A percentile compares a stretch with the other conserved stretches of the same genome.
These are phyloP conservation scores for Dryas integrifolia DNA, from an alignment of 331 rosid genomes.

Conservation along the genomic window DNA sequence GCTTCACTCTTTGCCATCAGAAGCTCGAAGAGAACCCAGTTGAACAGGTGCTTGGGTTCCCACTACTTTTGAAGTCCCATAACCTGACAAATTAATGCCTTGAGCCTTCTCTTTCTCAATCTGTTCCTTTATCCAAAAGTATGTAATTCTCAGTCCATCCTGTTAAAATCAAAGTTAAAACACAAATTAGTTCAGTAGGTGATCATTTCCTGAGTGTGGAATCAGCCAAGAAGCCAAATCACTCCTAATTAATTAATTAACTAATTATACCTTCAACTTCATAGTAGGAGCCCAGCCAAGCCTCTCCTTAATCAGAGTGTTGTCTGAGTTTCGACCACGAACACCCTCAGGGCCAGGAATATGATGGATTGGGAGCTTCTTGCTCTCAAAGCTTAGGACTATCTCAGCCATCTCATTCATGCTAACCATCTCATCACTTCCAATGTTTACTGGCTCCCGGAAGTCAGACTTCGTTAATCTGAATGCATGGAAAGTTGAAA, in stretches of 20 bases:
- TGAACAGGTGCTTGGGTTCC: constrained; percentile 97
- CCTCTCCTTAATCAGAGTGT: constrained; percentile 88
- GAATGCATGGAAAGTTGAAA: not conserved
- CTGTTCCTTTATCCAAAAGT: constrained; percentile 97
- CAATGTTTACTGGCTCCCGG: constrained; percentile 91
- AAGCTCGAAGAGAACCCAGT: constrained; percentile 89
- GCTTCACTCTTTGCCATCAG: constrained; percentile 82
- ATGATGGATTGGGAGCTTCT: constrained; percentile 72
- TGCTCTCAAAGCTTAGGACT: constrained; percentile 83
- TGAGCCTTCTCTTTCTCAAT: constrained; percentile 85
- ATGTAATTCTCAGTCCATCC: constrained; percentile 94
- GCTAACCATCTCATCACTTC: constrained; percentile 99
- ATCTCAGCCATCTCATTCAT: constrained; percentile 99
- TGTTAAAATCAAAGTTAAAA: constrained; percentile 8
- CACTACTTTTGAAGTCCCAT: constrained; percentile 95
- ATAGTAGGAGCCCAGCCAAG: constrained; percentile 99
- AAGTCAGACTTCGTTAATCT: constrained; percentile 97
- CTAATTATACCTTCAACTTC: constrained; percentile 73
- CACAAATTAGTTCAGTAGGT: too few relatives aligned
- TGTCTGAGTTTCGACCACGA: constrained; percentile 98
- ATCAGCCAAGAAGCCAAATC: too few relatives aligned
- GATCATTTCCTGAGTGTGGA: too few relatives aligned
- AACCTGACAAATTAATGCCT: constrained; percentile 62
- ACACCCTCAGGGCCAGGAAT: constrained; percentile 99
- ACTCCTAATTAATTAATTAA: too few relatives aligned